Base-by-base conservation (phyloP, 2,329 filamentous ascomycete genomes). In the Ramichloridium luteum region DNA sequence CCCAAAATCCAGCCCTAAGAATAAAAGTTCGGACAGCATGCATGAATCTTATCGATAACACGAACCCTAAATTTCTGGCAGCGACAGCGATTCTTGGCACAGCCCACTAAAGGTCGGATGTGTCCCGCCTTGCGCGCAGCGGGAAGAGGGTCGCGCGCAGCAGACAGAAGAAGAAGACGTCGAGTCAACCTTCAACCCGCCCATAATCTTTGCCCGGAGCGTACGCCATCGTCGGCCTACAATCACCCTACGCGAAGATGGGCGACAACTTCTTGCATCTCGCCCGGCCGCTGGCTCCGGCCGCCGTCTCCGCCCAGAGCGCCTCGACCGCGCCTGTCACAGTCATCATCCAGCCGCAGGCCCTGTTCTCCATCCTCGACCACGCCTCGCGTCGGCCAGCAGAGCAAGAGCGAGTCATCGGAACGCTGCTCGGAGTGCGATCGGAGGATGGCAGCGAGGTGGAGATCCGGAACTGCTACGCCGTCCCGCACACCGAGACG, bases 391-490 rank as follows among this genome's bases (percentile, higher is more conserved):
- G 90, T 61, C 79, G 88, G 54, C 85, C 92, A 53, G 77, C 79
- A 45, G 84, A 93, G 61, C 85, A 90, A 55, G 84, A 90, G 52
- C 82, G 90, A 55, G 90, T 98, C 43, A 98, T 98, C 55, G 90
- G 90, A 53, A 93, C 90, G 38, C 75, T 98, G 35, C 77, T 98
- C 36, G 90, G 90, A 55, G 80, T 79, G 46, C 80, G 90, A 47
- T 90, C 80, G 57, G 90, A 98, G 66, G 90, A 98, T 70, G 90
- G 88, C 60, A 84, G 81, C 56, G 88, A 96, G 61, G 83, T 93
- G 53, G 85, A 93, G 62, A 90, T 98, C 53, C 78, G 84, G 56
- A 92, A 84, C 55, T 88, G 84, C 66, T 98, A 98, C 59, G 90
- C 90, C 47, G 93, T 98, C 54, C 86, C 88, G 46, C 90, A 98